Evolutionary conservation across 345 rosid species (phyloP), one percentile per base, ranked within the genome.

Genomic region (Murraya paniculata): DNA sequence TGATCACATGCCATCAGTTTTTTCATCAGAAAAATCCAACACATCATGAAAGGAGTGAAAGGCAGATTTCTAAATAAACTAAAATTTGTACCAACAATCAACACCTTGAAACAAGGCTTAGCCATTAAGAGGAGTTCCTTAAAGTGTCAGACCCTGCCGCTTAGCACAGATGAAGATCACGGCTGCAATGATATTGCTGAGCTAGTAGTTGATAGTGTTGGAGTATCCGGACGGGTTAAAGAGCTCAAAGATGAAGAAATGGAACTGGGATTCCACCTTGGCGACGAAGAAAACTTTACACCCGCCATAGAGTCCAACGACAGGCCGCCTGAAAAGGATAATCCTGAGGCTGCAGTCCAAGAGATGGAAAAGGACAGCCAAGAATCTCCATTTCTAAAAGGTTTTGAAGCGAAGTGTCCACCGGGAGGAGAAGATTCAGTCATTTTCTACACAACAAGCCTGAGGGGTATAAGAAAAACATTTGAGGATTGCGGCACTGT

Each of bases 391-490:
- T 61, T 70, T 31, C 74, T 84, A 39, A 59, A 67, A 30, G 87
- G 82, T 9, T 87, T 86, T 30, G 86, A 86, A 80, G 89, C 84
- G 80, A 90, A 79, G 71, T 90, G 90, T 59, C 97, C 93, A 7
- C 93, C 98, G 0, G 90, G 89, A 76, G 97, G 97, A 60, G 88
- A 85, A 27, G 89, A 88, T 5, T 78, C 91, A 0, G 88, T 96
- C 9, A 85, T 94, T 4, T 89, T 96, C 68, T 96, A 96, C 84
- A 83, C 98, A 22, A 94, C 97, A 68, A 85, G 94, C 80, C 74
- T 96, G 71, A 82, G 95, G 79, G 90, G 93, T 30, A 89, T 96
- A 78, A 81, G 98, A 74, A 96, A 90, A 76, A 96, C 99, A 5
- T 94, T 90, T 11, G 93, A 94, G 80, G 93, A 89, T 30, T 96